phyloP scores from a whole-genome alignment of 371 early-diverging fungal species.

The Saksenaea vasiformis region DNA sequence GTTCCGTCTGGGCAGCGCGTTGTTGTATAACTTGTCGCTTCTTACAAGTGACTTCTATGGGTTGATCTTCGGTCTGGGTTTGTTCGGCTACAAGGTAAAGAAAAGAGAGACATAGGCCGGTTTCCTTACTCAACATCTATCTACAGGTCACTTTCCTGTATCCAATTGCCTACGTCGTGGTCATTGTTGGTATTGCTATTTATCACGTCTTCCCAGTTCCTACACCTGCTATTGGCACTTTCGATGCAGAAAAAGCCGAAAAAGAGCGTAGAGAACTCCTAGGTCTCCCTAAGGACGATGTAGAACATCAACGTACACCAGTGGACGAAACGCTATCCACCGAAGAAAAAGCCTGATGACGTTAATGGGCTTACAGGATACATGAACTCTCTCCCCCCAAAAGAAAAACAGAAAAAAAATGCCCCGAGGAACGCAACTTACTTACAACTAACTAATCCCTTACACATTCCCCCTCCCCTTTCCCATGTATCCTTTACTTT shows the following conservation, averaged over 20 bases:
- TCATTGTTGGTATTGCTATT: conserved; percentile 62
- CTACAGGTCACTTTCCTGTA: conserved; percentile 55
- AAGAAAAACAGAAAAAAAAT: not conserved
- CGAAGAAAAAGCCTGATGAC: not conserved
- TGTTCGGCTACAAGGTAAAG: conserved; percentile 59
- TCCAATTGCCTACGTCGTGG: conserved; percentile 65
- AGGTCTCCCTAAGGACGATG: conserved; percentile 15
- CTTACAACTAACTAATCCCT: not conserved
- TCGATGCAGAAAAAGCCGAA: conserved; percentile 20
- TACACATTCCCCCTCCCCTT: not conserved
- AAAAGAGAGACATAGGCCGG: not conserved
- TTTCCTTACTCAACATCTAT: not conserved
- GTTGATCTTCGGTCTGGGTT: conserved; percentile 66
- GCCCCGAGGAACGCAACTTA: conserved; percentile 3
- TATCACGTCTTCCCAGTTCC: conserved; percentile 63
- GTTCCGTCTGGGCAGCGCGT: conserved; percentile 68
- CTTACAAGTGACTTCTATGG: conserved; percentile 80
- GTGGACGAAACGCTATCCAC: not conserved
- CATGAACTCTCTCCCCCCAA: not conserved
- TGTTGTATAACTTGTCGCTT: conserved; percentile 77
- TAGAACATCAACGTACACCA: conserved; percentile 9
- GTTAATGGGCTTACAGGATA: not conserved
- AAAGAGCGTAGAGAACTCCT: conserved; percentile 12
- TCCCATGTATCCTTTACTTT: conserved; percentile 5
- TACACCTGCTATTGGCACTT: conserved; percentile 31